Evolutionary conservation across 208 protist species (phyloP), one percentile per base, ranked within the genome.

Genomic region (Polymyxa betae): DNA sequence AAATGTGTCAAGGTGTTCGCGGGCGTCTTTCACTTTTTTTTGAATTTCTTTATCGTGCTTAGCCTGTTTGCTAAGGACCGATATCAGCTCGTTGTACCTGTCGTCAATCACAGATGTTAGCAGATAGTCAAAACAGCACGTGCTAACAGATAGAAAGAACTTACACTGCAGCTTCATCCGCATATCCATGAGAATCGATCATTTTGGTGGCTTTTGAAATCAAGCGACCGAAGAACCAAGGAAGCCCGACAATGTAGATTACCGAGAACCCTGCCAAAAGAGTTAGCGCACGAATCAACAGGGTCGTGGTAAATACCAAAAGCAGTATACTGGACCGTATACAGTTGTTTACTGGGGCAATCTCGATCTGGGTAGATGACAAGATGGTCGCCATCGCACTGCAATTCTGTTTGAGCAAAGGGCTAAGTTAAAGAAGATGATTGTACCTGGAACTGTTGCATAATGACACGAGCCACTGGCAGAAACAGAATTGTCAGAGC

Each of bases 361-460:
- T 35, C 12, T 40, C 72, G 72, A n/a, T 82, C 72, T 5, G 72
- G 72, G n/a, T 82, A 82, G 5, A 82, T 5, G 5, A 82, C 72
- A 82, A 82, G 72, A 82, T 43, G 72, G n/a, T 43, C 72, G 35
- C n/a, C 24, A 24, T n/a, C 35, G 72, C 35, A 45, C 72, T 43
- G 35, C 5, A 82, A 12, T 40, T 5, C 35, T 82, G 72, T 20
- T 16, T n/a, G 72, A 5, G n/a, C 5, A 5, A 43, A 60, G 49
- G 49, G 24, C 35, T 82, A 40, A 82, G 72, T n/a, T 29, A 5
- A 5, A 60, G 24, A 24, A 24, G 49, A 29, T 29, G 49, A 24
- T 60, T 35, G n/a, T 82, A 82, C 72, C 40, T 82, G 72, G 35
- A 82, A 82, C 35, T 82, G 72, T n/a, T 82, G 35, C 72, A 82